Percentiles rank a stretch among this genome's conserved stretches.
Conservation (phyloP, 2,329 filamentous ascomycete genomes). For the Mycosphaerella sp. region DNA sequence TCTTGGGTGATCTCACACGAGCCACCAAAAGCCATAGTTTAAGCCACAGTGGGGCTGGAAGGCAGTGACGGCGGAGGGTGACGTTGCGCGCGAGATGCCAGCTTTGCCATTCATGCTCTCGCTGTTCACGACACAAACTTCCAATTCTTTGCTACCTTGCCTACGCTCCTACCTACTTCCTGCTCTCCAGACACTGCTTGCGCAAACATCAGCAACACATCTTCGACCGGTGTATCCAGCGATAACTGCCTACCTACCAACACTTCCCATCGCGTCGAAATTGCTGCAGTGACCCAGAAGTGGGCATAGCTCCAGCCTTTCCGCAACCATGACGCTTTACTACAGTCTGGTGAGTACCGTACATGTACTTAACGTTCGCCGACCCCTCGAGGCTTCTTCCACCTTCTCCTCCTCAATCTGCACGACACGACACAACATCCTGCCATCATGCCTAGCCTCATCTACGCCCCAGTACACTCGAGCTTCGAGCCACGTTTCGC, state of each 20-base stretch:
- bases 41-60: not conserved
- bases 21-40: not conserved
- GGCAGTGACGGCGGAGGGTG: not conserved
- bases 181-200: too few species aligned
- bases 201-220: too few species aligned
- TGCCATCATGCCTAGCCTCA: constrained; percentile 33
- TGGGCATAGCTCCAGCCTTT: constrained; percentile 16
- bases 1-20: too few species aligned
- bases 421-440: not conserved
- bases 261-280: not conserved
- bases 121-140: too few species aligned
- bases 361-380: constrained; percentile 8
- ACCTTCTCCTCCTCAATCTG: not conserved
- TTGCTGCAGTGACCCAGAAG: constrained; percentile 1
- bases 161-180: too few species aligned
- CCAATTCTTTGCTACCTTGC: too few species aligned
- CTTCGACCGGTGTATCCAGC: not conserved
- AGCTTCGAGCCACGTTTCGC: not conserved
- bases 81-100: not conserved
- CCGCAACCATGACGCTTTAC: constrained; percentile 60
- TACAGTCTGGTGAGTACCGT: constrained; percentile 55
- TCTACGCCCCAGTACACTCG: constrained; percentile 34
- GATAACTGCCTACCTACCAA: not conserved
- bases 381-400: constrained; percentile 3
- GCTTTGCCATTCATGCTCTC: too few species aligned